Percentiles rank a stretch among this genome's conserved stretches.
These are phyloP conservation scores for Cynanchum wilfordii DNA, from an alignment of 257 asterid genomes.

Conservation along the genomic window DNA sequence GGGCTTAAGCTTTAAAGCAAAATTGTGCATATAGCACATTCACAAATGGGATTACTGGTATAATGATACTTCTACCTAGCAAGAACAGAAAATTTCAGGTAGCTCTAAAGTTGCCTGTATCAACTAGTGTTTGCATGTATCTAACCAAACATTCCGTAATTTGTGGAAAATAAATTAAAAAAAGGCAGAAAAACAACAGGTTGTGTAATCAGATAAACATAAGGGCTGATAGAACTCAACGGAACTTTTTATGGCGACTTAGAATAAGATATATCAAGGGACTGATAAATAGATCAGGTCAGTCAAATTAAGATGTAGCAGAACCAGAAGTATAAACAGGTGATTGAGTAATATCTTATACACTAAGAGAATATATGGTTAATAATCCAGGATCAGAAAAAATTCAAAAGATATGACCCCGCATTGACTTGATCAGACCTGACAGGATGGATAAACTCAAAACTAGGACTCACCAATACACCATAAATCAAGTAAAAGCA, in stretches of 20 bases:
- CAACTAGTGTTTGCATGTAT: background rate
- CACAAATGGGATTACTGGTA: background rate
- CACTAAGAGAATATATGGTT: background rate
- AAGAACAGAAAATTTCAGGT: background rate
- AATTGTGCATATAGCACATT: background rate
- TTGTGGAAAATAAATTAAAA: background rate
- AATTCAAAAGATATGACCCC: background rate
- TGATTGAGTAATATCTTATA: background rate
- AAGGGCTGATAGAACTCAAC: background rate
- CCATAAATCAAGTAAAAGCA: background rate
- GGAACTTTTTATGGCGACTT: background rate
- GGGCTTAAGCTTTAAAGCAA: background rate
- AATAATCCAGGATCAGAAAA: background rate
- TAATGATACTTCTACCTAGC: background rate
- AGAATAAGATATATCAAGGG: background rate
- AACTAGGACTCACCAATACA: background rate
- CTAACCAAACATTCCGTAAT: background rate
- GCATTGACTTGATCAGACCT: background rate
- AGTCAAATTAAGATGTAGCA: background rate
- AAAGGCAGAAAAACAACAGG: background rate
- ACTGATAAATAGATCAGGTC: background rate
- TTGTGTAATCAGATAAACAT: background rate
- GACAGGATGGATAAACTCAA: background rate
- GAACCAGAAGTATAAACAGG: background rate
- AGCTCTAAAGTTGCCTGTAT: background rate